Conservation (phyloP, 306 rosid genomes). For the Trifolium subterraneum region DNA sequence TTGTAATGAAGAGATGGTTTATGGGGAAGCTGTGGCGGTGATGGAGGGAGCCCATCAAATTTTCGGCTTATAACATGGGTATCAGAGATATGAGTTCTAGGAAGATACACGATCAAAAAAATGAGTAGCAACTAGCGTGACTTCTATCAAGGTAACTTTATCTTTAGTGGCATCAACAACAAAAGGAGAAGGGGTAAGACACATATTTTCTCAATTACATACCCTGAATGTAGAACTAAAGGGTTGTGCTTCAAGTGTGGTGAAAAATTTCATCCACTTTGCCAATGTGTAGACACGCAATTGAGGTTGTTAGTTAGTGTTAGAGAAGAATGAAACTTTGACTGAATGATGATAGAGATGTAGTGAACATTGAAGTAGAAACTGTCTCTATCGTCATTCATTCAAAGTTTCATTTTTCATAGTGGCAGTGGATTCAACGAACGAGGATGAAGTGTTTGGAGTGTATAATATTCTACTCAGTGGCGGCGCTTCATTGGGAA, state of each 20-base stretch:
- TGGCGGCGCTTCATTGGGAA: no score
- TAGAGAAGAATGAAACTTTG: neutral
- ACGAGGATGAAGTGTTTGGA: neutral
- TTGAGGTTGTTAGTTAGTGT: constrained; percentile 1
- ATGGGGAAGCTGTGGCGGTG: neutral
- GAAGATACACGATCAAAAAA: neutral
- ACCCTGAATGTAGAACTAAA: neutral
- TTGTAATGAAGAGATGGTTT: neutral
- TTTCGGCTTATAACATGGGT: neutral
- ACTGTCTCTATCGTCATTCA: neutral
- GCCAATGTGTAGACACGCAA: neutral
- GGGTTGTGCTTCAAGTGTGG: neutral
- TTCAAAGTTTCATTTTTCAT: neutral
- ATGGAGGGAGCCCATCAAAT: neutral
- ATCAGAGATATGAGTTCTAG: neutral
- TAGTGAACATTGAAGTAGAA: constrained; percentile 11
- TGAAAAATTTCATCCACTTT: neutral
- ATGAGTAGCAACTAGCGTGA: neutral
- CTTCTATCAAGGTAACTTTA: neutral
- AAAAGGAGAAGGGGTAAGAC: neutral
- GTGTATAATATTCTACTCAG: neutral
- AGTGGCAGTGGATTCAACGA: neutral
- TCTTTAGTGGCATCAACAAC: neutral
- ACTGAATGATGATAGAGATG: neutral
- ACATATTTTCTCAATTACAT: constrained; percentile 1